A percentile compares a stretch with the other conserved stretches of the same genome.
Conservation (phyloP, 306 rosid species). For the Lathyrus aphaca region DNA sequence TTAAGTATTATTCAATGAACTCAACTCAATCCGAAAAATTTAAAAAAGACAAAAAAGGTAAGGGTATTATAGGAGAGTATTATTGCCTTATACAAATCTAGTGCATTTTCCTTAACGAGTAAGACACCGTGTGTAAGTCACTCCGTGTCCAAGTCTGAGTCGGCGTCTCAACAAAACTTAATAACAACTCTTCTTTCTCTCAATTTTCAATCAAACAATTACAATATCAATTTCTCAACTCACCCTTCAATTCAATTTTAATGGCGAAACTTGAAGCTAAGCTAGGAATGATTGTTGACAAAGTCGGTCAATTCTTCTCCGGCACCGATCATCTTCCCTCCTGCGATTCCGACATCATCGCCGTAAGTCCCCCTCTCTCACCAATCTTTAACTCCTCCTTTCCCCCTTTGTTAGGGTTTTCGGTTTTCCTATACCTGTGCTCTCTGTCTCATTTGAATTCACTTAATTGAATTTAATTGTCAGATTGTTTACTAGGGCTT, state of each 20-base stretch:
- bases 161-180: not conserved
- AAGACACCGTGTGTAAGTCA: not conserved
- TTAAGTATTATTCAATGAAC: too few relatives aligned
- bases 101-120: not conserved
- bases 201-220: not conserved
- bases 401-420: too few relatives aligned
- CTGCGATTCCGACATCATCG: conserved; percentile 73
- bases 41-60: too few relatives aligned
- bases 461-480: too few relatives aligned
- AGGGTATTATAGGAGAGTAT: too few relatives aligned
- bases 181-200: not conserved
- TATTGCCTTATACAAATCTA: too few relatives aligned
- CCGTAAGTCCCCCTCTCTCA: conserved; percentile 42
- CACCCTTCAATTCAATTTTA: not conserved
- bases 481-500: too few relatives aligned
- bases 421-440: too few relatives aligned
- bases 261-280: conserved; percentile 68
- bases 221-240: not conserved
- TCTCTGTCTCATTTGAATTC: too few relatives aligned
- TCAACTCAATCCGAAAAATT: too few relatives aligned
- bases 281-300: conserved; percentile 62
- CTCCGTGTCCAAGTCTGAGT: not conserved
- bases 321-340: conserved; percentile 74
- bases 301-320: conserved; percentile 75
- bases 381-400: not conserved